A percentile compares a stretch with the other conserved stretches of the same genome.
phyloP scores from a whole-genome alignment of 2,329 filamentous ascomycete species.

The Phialophora verrucosa region DNA sequence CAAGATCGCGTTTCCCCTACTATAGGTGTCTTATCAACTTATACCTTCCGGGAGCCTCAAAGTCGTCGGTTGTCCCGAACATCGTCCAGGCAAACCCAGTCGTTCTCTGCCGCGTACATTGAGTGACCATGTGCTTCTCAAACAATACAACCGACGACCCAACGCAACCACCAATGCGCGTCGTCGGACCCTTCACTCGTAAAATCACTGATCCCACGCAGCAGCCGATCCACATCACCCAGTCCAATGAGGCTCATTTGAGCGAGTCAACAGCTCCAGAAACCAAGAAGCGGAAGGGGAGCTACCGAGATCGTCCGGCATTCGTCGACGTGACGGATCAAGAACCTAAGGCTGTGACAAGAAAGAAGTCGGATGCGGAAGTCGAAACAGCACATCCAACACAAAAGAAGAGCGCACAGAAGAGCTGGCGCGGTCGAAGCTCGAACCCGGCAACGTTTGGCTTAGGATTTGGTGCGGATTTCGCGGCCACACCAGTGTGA shows the following conservation, averaged over 20 bases:
- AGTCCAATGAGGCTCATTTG: constrained; percentile 21
- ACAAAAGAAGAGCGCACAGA: not conserved
- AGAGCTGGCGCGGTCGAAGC: constrained; percentile 10
- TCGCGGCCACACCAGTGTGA: constrained; percentile 4
- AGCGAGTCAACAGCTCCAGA: not conserved
- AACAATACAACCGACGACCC: constrained; percentile 25
- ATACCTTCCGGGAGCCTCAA: not conserved
- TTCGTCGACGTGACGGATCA: constrained; percentile 14
- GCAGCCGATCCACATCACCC: constrained; percentile 30
- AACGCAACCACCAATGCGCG: constrained; percentile 29
- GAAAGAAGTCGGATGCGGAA: constrained; percentile 4
- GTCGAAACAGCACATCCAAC: not conserved
- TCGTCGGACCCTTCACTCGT: constrained; percentile 1
- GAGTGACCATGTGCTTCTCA: constrained; percentile 29
- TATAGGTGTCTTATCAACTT: not conserved
- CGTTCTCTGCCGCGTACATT: not conserved
- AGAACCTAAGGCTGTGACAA: constrained; percentile 1
- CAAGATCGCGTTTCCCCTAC: not conserved
- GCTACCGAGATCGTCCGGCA: constrained; percentile 8
- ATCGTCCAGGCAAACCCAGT: not conserved
- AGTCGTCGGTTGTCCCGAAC: too few relatives aligned
- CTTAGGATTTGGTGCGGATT: constrained; percentile 4
- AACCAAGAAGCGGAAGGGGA: constrained; percentile 4
- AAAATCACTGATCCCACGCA: constrained; percentile 29
- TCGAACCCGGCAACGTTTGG: constrained; percentile 8